Evolutionary conservation across 352 stramenopile genomes (phyloP).

Genomic region (Globisporangium parvum): DNA sequence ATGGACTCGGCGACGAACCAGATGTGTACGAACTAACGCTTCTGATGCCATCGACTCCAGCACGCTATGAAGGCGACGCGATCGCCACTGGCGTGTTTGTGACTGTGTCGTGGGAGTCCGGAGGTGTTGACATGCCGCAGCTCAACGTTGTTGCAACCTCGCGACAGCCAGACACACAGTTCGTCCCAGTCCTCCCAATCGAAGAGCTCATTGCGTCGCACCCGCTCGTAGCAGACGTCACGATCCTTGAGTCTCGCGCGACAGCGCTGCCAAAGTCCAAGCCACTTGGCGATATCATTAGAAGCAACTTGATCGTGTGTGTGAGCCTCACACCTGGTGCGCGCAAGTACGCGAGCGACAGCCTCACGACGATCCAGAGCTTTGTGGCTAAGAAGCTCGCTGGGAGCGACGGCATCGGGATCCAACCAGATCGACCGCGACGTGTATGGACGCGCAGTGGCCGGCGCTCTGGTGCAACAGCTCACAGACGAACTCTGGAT

Average conservation of each 20-base stretch:
- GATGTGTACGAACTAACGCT: conserved; percentile 10
- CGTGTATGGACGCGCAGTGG: conserved; percentile 1
- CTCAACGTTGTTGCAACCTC: conserved; percentile 6
- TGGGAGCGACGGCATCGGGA: background rate
- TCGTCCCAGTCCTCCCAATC: conserved; percentile 11
- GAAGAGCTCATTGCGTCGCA: conserved; percentile 25
- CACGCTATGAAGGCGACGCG: background rate
- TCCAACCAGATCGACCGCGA: conserved; percentile 5
- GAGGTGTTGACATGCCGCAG: conserved; percentile 1
- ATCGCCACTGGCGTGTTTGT: conserved; percentile 8
- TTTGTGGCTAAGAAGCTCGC: conserved; percentile 9
- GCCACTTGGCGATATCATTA: background rate
- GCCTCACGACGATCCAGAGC: conserved; percentile 12
- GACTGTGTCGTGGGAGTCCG: conserved; percentile 11
- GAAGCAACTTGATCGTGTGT: background rate
- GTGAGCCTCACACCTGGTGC: conserved; percentile 7
- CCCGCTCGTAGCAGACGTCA: conserved; percentile 19
- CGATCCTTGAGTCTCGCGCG: conserved; percentile 2
- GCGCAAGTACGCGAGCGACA: conserved; percentile 14
- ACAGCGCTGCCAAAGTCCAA: background rate
- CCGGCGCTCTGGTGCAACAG: background rate
- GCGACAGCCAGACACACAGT: background rate
- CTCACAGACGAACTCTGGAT: no score
- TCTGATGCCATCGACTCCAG: background rate
- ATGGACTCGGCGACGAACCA: background rate